Evolutionary conservation across 768 basidiomycete genomes (phyloP), one percentile per base, ranked within the genome.

Genomic region (Collybia sordida): DNA sequence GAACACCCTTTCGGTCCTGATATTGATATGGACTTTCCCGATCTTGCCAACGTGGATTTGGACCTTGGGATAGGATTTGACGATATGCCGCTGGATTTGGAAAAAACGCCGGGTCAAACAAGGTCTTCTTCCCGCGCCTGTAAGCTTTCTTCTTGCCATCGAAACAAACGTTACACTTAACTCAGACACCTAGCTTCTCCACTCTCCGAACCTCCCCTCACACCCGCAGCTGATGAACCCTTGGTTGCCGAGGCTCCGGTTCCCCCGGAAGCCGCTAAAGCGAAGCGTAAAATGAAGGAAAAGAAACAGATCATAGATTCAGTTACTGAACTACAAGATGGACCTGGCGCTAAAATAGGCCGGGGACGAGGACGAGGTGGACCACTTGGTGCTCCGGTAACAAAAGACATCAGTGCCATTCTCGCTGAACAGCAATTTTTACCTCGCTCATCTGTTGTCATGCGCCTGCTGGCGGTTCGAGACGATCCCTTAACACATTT

Each of bases 231-330:
- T 11, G 79, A 81, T 21, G 63, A 78, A 6, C 68, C 73, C 34
- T 56, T 78, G 49, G 74, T 78, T 6, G 75, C 81, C 2, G 55
- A 54, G 3, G 73, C 74, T 3, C 51, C 75, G 7, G 75, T 71
- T 23, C 51, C 75, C 8, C 75, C 71, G 23, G 75, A 73, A 44
- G 54, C 57, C 34, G 43, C 60, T 28, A 75, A 74, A 51, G 63
- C 59, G 60, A 73, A 79, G 71, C 72, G 79, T 58, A 80, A 85
- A 66, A 56, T 66, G 28, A 83, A 81, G 56, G 85, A 88, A 61
- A 91, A 86, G 77, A 95, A 88, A 67, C 87, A 90, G 56, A 90
- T 94, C 39, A 88, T 96, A 48, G 95, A 98, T 65, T 79, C 82
- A n/a, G 81, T 92, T 38, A 94, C 89, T 6, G 94, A 98, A 66